Evolutionary conservation across 345 rosid species (phyloP), one percentile per base, ranked within the genome.

Genomic region (Aquilaria malaccensis): DNA sequence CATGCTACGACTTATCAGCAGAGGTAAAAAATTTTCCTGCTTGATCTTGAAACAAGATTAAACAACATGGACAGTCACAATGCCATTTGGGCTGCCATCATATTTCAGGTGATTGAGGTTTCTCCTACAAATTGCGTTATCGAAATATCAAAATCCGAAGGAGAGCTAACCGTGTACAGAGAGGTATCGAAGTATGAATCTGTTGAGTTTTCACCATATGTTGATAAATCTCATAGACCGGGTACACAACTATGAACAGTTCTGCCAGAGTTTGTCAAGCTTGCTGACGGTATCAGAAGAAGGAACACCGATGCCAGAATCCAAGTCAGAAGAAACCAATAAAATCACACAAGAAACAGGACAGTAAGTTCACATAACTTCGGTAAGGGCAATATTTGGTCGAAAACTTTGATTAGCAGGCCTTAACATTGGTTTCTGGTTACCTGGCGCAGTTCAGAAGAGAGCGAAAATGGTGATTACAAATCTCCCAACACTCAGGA

Each of bases 111-210:
- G 64, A 85, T 84, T 2, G 88, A 79, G 65, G 96, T 87, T 62
- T 78, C 97, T 68, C 98, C 98, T 13, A 80, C 81, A 15, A 85
- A 83, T 70, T 93, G 98, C 63, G 91, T 87, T 10, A 71, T 93
- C 45, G 94, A 93, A 79, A 79, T 89, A 78, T 81, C 97, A 55
- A 89, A 87, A 79, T 77, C 94, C 37, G 85, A 82, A 55, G 95
- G 91, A 66, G 84, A 89, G 67, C 63, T 81, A 52, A 69, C 70
- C 56, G 57, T 73, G 32, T 93, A 87, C 72, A 79, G 78, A 67
- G 84, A 87, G 89, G 97, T 85, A 78, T 9, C 22, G 33, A 57
- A 52, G 5, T 2, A 52, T n/a, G 46, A 2, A 55, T 43, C 56
- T 13, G 13, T 56, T 11, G 45, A 13, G 56, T 59, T 65, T 13